phyloP scores from a whole-genome alignment of 2,329 filamentous ascomycete species.

The Huntiella omanensis region DNA sequence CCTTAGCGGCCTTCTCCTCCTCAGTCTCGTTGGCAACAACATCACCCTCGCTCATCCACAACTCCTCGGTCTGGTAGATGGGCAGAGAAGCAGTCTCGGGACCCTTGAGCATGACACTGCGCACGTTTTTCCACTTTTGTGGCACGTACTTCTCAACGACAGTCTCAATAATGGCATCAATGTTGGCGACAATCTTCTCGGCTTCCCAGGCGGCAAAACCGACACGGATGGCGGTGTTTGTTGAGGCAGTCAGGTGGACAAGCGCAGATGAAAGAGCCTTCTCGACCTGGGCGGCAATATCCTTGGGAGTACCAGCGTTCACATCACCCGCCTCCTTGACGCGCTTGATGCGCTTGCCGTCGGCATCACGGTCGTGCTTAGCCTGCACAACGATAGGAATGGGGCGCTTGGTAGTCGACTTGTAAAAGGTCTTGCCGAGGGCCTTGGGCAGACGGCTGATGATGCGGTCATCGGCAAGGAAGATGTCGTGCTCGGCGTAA shows the following conservation, averaged over 20 bases:
- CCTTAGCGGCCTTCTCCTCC: slow-evolving; percentile 25
- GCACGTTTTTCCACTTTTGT: slow-evolving; percentile 74
- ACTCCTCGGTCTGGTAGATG: slow-evolving; percentile 83
- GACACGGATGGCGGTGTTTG: slow-evolving; percentile 64
- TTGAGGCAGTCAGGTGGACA: slow-evolving; percentile 59
- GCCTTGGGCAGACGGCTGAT: slow-evolving; percentile 51
- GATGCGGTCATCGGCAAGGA: slow-evolving; percentile 82
- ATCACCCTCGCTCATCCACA: slow-evolving; percentile 67
- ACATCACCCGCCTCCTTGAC: slow-evolving; percentile 19
- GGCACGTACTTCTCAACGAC: slow-evolving; percentile 66
- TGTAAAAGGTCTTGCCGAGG: slow-evolving; percentile 88
- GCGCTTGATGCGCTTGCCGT: slow-evolving; percentile 34
- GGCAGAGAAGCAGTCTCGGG: slow-evolving; percentile 74
- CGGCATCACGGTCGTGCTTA: slow-evolving; percentile 9
- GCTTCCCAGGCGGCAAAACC: slow-evolving; percentile 57
- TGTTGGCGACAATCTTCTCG: slow-evolving; percentile 63
- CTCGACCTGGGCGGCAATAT: slow-evolving; percentile 65
- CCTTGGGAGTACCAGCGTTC: slow-evolving; percentile 27
- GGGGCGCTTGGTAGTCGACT: slow-evolving; percentile 63
- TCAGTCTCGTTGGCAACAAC: slow-evolving; percentile 45
- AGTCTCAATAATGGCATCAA: slow-evolving; percentile 48
- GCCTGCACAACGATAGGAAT: slow-evolving; percentile 58
- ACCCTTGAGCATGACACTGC: slow-evolving; percentile 76
- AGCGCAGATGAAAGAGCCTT: slow-evolving; percentile 59
- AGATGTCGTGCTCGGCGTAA: slow-evolving; percentile 72